A percentile compares a stretch with the other conserved stretches of the same genome.
Evolutionary conservation across 768 basidiomycete species (phyloP).

Genomic region (Lactarius akahatsu): DNA sequence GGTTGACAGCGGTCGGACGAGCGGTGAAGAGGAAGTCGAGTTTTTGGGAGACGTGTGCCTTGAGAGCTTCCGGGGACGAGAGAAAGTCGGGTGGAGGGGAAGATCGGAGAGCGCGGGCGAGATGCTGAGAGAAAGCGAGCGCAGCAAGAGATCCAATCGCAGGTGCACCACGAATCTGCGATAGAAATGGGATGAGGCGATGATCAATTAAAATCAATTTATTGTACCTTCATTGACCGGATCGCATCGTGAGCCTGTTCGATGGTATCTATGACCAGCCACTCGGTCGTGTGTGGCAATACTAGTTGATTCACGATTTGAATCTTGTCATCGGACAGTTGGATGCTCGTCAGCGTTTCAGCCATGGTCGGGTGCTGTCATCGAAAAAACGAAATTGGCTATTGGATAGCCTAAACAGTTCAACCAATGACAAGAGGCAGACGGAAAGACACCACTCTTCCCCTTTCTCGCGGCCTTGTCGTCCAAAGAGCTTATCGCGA

Average conservation of each 20-base stretch:
- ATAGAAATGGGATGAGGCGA: neutral
- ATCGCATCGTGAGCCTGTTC: conserved; percentile 92
- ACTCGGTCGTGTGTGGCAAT: conserved; percentile 72
- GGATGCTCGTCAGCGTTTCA: conserved; percentile 41
- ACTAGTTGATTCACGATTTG: conserved; percentile 92
- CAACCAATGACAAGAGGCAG: conserved; percentile 27
- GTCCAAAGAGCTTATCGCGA: conserved; percentile 29
- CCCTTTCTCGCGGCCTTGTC: conserved; percentile 23
- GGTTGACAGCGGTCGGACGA: conserved; percentile 96
- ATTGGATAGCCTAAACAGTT: neutral
- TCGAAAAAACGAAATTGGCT: conserved; percentile 17
- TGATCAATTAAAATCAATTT: neutral
- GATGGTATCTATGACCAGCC: conserved; percentile 62
- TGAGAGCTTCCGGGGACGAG: conserved; percentile 50
- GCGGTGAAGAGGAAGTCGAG: conserved; percentile 79
- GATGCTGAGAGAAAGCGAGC: conserved; percentile 66
- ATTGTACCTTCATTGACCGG: conserved; percentile 87
- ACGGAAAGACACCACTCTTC: conserved; percentile 25
- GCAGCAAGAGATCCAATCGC: conserved; percentile 93
- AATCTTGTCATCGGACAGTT: conserved; percentile 50
- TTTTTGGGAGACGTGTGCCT: conserved; percentile 53
- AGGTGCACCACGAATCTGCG: conserved; percentile 84
- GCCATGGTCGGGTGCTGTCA: conserved; percentile 23
- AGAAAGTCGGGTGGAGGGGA: conserved; percentile 55
- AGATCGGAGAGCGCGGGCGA: conserved; percentile 52